These are phyloP conservation scores for Kalaharituber pfeilii DNA, from an alignment of 2,329 filamentous ascomycete genomes.

Conservation along the genomic window DNA sequence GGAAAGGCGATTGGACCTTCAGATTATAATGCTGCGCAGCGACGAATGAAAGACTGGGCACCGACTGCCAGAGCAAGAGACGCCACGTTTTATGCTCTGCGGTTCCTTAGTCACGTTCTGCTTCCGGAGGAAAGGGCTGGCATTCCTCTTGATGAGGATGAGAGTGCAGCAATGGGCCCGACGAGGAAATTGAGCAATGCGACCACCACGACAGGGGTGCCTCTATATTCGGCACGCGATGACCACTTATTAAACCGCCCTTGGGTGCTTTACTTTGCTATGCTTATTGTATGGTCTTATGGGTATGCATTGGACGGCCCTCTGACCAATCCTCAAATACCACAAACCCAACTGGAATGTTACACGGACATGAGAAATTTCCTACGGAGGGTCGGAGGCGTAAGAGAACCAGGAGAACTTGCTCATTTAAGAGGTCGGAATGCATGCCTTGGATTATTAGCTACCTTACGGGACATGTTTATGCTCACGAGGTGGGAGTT, in stretches of 20 bases:
- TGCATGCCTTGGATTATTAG: slow-evolving; percentile 59
- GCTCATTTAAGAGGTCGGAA: slow-evolving; percentile 60
- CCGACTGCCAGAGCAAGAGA: slow-evolving; percentile 74
- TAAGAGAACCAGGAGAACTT: slow-evolving; percentile 60
- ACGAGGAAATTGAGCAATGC: not conserved
- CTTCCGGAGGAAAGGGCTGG: slow-evolving; percentile 37
- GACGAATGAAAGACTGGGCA: slow-evolving; percentile 86
- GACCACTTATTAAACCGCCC: slow-evolving; percentile 81
- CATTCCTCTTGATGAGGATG: slow-evolving; percentile 25
- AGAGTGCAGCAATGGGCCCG: slow-evolving; percentile 9
- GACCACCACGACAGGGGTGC: slow-evolving; percentile 18
- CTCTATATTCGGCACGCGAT: slow-evolving; percentile 62
- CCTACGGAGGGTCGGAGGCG: slow-evolving; percentile 52
- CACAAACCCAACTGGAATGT: slow-evolving; percentile 46
- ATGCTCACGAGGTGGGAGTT: slow-evolving; percentile 76
- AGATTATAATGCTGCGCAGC: slow-evolving; percentile 62
- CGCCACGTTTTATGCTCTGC: slow-evolving; percentile 79
- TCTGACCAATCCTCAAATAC: slow-evolving; percentile 35
- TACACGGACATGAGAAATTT: slow-evolving; percentile 64
- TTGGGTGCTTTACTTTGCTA: slow-evolving; percentile 90
- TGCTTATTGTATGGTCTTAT: slow-evolving; percentile 87
- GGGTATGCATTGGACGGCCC: slow-evolving; percentile 79
- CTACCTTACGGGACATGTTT: slow-evolving; percentile 69
- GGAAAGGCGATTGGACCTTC: slow-evolving; percentile 68
- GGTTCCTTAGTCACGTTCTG: slow-evolving; percentile 73